Evolutionary conservation across 2,329 filamentous ascomycete species (phyloP).

Genomic region (Fusarium neocosmosporiellum): DNA sequence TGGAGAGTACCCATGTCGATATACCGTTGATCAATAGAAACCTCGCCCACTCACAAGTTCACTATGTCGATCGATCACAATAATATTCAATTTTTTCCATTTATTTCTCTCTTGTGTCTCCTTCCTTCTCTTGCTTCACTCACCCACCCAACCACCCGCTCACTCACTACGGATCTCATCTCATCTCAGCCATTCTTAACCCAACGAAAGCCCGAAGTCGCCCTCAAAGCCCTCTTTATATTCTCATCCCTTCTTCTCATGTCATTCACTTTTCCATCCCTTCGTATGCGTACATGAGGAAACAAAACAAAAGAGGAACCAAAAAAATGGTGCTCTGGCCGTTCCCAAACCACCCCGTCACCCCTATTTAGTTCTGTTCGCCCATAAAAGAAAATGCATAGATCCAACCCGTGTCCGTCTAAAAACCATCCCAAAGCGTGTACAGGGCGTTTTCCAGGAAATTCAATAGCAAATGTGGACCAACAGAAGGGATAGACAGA

Average conservation of each 20-base stretch:
- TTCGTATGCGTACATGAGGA: slow-evolving; percentile 35
- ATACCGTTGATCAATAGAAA: background rate
- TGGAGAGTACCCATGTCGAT: background rate
- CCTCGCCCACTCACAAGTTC: background rate
- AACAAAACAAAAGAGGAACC: background rate
- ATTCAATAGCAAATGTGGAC: slow-evolving; percentile 13
- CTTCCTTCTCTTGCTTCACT: background rate
- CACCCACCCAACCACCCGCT: background rate
- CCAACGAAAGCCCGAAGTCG: slow-evolving; percentile 27
- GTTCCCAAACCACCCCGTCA: slow-evolving; percentile 9
- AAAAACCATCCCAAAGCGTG: slow-evolving; percentile 39
- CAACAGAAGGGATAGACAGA: slow-evolving; percentile 17
- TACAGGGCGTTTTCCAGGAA: slow-evolving; percentile 30
- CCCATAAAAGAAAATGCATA: slow-evolving; percentile 21
- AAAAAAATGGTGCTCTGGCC: background rate
- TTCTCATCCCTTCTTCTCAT: slow-evolving; percentile 7
- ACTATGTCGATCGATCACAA: background rate
- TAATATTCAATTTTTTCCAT: background rate
- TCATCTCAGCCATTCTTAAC: background rate
- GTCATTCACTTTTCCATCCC: slow-evolving; percentile 4
- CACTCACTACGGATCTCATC: background rate
- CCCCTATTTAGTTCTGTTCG: slow-evolving; percentile 8
- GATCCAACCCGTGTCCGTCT: slow-evolving; percentile 28
- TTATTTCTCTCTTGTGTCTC: background rate
- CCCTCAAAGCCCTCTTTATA: slow-evolving; percentile 27